Conservation (phyloP, 225 moss, liverwort and hornwort genomes). For the Pseudoscleropodium purum region DNA sequence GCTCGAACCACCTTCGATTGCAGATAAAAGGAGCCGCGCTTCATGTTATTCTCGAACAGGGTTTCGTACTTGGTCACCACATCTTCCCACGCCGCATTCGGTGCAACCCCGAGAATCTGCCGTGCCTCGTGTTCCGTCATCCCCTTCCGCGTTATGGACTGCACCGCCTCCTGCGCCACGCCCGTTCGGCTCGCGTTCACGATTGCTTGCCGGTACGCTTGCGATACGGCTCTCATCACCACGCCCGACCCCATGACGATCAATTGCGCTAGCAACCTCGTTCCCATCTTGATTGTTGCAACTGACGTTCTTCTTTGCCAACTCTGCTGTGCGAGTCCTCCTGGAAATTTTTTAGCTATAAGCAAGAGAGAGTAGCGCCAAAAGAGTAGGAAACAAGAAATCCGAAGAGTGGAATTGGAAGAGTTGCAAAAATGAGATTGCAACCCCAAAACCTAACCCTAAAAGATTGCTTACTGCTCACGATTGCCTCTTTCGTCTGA, state of each 20-base stretch:
- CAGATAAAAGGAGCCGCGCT: conserved; percentile 53
- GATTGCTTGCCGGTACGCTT: conserved; percentile 85
- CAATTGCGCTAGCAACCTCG: conserved; percentile 71
- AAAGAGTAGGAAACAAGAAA: background rate
- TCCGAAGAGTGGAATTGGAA: background rate
- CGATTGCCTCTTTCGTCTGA: background rate
- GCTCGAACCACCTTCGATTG: conserved; percentile 14
- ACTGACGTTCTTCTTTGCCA: background rate
- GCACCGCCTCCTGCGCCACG: conserved; percentile 88
- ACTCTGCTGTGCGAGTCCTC: background rate
- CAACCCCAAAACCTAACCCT: background rate
- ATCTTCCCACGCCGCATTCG: conserved; percentile 73
- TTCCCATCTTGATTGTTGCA: conserved; percentile 19
- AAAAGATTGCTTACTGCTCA: background rate
- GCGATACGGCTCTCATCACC: conserved; percentile 69
- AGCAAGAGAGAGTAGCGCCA: background rate
- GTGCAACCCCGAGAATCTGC: conserved; percentile 72
- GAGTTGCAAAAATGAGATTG: no score
- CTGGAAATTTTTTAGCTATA: background rate
- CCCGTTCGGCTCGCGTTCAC: conserved; percentile 72
- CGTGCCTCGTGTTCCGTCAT: conserved; percentile 88
- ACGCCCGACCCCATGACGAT: conserved; percentile 68
- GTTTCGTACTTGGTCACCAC: conserved; percentile 64
- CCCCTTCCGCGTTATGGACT: conserved; percentile 43
- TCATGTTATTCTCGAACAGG: conserved; percentile 66